These are phyloP conservation scores for Thinopyrum elongatum DNA, from an alignment of 176 grass and related monocot species.

Conservation along the genomic window DNA sequence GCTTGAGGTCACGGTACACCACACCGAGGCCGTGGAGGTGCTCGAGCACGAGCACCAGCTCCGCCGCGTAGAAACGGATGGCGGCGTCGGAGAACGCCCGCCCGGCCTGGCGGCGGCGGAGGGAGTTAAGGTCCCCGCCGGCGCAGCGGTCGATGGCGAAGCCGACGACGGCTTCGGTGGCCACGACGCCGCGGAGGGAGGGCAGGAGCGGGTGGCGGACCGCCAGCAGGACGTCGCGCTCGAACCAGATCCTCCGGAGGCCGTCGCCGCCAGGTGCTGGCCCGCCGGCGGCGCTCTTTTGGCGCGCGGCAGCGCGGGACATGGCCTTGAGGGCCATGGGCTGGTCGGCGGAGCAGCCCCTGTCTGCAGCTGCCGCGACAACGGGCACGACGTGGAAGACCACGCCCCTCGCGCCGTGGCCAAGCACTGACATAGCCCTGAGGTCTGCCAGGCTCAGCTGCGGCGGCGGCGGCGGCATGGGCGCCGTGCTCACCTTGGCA, in stretches of 20 bases:
- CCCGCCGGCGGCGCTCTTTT: slow-evolving; percentile 5
- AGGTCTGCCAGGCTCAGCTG: slow-evolving; percentile 65
- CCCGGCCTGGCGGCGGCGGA: slow-evolving; percentile 75
- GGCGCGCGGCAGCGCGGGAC: slow-evolving; percentile 64
- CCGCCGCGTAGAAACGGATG: slow-evolving; percentile 63
- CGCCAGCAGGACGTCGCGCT: slow-evolving; percentile 72
- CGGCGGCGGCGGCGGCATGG: slow-evolving; percentile 18
- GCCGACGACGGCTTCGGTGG: slow-evolving; percentile 78
- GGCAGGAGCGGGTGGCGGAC: slow-evolving; percentile 85
- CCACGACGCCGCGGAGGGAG: slow-evolving; percentile 72
- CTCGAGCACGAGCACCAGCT: slow-evolving; percentile 69
- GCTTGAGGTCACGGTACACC: slow-evolving; percentile 85
- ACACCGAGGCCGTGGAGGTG: slow-evolving; percentile 73
- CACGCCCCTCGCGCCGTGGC: slow-evolving; percentile 92
- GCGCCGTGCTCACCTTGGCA: background rate
- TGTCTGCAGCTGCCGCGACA: no score
- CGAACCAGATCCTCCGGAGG: slow-evolving; percentile 89
- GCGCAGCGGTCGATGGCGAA: slow-evolving; percentile 89
- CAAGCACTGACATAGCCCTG: slow-evolving; percentile 70
- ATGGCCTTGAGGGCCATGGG: slow-evolving; percentile 87
- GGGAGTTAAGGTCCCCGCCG: slow-evolving; percentile 88
- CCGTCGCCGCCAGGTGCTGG: slow-evolving; percentile 28
- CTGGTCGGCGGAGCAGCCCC: background rate
- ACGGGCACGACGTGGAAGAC: slow-evolving; percentile 71
- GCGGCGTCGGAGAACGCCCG: slow-evolving; percentile 84